Evolutionary conservation across 2,329 filamentous ascomycete genomes (phyloP).

Genomic region (Phialocephala subalpina): DNA sequence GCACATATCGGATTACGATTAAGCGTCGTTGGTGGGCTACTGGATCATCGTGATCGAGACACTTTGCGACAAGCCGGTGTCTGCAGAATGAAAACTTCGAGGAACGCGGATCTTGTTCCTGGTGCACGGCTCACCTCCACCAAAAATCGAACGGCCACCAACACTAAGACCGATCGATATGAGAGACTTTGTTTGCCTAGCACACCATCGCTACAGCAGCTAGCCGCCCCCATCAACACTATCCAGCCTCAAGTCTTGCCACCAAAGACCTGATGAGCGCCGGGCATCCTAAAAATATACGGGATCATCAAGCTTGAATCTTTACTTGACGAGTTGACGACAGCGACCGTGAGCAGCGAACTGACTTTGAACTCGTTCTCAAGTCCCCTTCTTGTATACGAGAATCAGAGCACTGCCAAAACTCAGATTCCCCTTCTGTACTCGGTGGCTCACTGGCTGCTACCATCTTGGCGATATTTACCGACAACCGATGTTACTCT

Average conservation of each 20-base stretch:
- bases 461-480: neutral
- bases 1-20: neutral
- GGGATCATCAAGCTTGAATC: neutral
- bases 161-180: neutral
- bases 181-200: neutral
- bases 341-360: neutral
- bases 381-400: conserved; percentile 5
- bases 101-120: conserved; percentile 11
- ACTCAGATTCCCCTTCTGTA: conserved; percentile 2
- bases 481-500: neutral
- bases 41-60: neutral
- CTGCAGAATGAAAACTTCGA: conserved; percentile 12
- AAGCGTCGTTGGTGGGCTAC: neutral
- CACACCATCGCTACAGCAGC: neutral
- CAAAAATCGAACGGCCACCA: neutral
- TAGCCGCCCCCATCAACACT: conserved; percentile 3
- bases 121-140: conserved; percentile 2
- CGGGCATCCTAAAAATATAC: neutral
- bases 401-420: conserved; percentile 1
- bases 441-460: neutral
- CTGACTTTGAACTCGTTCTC: neutral
- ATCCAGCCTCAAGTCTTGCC: neutral
- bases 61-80: conserved; percentile 2
- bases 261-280: neutral
- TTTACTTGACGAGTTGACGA: neutral